Evolutionary conservation across 1,139 yeast species (phyloP), one percentile per base, ranked within the genome.

Genomic region (Pichia sp.): DNA sequence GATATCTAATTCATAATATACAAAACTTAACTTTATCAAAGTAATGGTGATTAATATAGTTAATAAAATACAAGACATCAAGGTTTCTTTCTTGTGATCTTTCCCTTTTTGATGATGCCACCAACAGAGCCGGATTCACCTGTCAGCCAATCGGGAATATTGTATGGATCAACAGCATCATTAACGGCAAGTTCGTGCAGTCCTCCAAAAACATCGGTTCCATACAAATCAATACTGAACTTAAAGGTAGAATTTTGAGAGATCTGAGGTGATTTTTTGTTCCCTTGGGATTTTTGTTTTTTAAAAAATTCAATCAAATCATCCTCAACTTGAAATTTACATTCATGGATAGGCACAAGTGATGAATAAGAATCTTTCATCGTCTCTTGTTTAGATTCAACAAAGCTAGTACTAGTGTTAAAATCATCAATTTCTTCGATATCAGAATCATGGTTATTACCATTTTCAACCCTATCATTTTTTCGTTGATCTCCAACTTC

Each of bases 171-270:
- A 3, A 83, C 60, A 0, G 74, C 58, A 40, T 77, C 79, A 15
- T 68, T 58, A 4, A 71, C 80, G n/a, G 90, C 79, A 33, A 88
- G 68, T 56, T 85, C 83, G 61, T 86, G 90, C 36, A 89, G 59
- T 0, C 96, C 96, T 2, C 80, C 95, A 72, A 83, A 86, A 1
- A 89, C 77, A 61, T 89, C 95, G n/a, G 70, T 67, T 0, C 96
- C 96, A 3, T 75, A 69, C 6, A 88, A 62, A 50, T 75, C 72
- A 24, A 88, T 51, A 20, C 71, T 73, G 3, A 86, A 66, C 3
- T 54, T 52, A 2, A 74, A 55, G 4, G 46, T 51, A 9, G 38
- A 31, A 15, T 18, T 12, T 6, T 31, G 19, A 12, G 5, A 20
- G 12, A n/a, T 15, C n/a, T 19, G 18, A 7, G 22, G 17, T 19